phyloP scores from a whole-genome alignment of 2,329 filamentous ascomycete species.

The Nemania serpens region DNA sequence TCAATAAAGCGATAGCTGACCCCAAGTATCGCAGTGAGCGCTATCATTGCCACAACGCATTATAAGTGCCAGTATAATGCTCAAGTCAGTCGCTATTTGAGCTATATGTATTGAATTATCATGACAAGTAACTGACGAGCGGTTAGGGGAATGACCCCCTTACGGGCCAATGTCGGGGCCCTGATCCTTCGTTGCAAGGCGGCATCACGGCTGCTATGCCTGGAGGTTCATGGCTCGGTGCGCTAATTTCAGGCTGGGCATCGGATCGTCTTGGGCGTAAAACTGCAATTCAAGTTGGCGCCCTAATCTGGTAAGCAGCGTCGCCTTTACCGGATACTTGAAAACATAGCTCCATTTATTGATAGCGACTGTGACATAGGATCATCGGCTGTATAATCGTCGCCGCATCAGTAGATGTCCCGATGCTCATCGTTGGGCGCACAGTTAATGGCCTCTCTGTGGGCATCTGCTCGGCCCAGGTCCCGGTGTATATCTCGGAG shows the following conservation, averaged over 20 bases:
- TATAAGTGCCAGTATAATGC: conserved; percentile 52
- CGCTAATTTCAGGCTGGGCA: conserved; percentile 62
- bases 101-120: background rate
- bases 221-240: conserved; percentile 70
- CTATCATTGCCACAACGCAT: conserved; percentile 48
- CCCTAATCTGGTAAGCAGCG: conserved; percentile 53
- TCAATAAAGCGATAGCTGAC: background rate
- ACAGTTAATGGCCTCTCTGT: conserved; percentile 73
- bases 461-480: conserved; percentile 74
- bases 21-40: conserved; percentile 40
- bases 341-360: conserved; percentile 14
- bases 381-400: conserved; percentile 53
- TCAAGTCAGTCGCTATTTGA: conserved; percentile 27
- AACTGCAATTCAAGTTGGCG: conserved; percentile 56
- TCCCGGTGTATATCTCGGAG: conserved; percentile 73
- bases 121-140: background rate
- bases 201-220: conserved; percentile 74
- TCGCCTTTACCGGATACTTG: background rate
- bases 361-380: conserved; percentile 40
- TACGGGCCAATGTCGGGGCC: conserved; percentile 53
- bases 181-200: conserved; percentile 56
- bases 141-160: conserved; percentile 34
- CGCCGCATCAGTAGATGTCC: conserved; percentile 52
- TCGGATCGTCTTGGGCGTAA: conserved; percentile 59
- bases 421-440: conserved; percentile 69